Conservation (phyloP, 2,329 filamentous ascomycete species). For the Talaromyces marneffei region DNA sequence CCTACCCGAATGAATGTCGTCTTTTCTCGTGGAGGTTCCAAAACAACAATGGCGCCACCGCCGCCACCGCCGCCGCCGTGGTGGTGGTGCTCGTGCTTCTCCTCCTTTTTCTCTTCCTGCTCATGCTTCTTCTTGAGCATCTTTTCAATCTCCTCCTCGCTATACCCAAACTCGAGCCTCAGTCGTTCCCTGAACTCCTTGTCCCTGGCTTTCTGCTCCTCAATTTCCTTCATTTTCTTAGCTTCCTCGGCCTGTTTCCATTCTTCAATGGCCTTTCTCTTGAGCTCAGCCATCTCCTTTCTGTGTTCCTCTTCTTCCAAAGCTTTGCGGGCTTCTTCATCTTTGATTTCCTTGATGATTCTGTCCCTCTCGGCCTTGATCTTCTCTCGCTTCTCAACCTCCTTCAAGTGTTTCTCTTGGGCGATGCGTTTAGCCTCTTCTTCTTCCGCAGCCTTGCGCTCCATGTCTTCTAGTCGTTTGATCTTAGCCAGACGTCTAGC, state of each 20-base stretch:
- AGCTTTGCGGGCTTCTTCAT: slow-evolving; percentile 42
- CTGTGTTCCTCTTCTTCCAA: slow-evolving; percentile 26
- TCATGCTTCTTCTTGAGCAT: slow-evolving; percentile 37
- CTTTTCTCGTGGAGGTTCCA: slow-evolving; percentile 14
- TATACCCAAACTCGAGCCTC: slow-evolving; percentile 35
- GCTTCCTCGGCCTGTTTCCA: slow-evolving; percentile 49
- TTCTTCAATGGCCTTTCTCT: slow-evolving; percentile 48
- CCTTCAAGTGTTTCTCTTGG: slow-evolving; percentile 26
- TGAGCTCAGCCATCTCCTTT: slow-evolving; percentile 38
- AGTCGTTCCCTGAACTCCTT: slow-evolving; percentile 44
- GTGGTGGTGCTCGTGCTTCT: slow-evolving; percentile 17
- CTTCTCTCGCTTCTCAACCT: slow-evolving; percentile 33
- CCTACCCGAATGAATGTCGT: slow-evolving; percentile 42
- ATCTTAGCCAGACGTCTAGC: slow-evolving; percentile 15
- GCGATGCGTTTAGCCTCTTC: slow-evolving; percentile 29
- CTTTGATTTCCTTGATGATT: slow-evolving; percentile 30
- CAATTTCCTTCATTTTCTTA: slow-evolving; percentile 43
- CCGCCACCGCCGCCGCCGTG: neutral
- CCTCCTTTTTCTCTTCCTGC: slow-evolving; percentile 27
- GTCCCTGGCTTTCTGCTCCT: slow-evolving; percentile 47
- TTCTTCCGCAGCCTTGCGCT: slow-evolving; percentile 21
- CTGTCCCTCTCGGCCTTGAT: slow-evolving; percentile 42
- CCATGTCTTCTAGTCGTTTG: slow-evolving; percentile 21
- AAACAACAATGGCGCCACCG: slow-evolving; percentile 15
- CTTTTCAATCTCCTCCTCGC: slow-evolving; percentile 39